These are phyloP conservation scores for Aphanocladium album DNA, from an alignment of 2,329 filamentous ascomycete species.

Conservation along the genomic window DNA sequence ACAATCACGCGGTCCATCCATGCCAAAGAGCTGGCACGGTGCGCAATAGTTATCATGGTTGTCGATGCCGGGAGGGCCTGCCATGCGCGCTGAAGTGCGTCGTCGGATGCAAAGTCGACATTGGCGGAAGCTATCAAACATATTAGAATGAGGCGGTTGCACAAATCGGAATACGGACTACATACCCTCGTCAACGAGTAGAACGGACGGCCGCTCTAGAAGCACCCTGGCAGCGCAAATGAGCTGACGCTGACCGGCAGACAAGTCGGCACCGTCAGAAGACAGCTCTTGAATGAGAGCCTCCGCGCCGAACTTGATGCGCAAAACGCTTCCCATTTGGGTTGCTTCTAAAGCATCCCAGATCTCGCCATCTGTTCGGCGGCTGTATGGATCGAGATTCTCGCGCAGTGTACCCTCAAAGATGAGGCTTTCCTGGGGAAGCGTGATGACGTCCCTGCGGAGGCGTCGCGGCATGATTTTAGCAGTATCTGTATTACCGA, in stretches of 20 bases:
- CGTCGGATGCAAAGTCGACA: constrained; percentile 7
- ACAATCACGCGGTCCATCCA: constrained; percentile 12
- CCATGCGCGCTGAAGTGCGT: constrained; percentile 12
- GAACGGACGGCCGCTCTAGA: not conserved
- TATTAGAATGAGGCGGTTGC: not conserved
- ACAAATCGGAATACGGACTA: not conserved
- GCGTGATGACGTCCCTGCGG: not conserved
- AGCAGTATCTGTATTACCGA: not conserved
- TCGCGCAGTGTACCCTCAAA: constrained; percentile 4
- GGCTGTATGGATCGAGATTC: constrained; percentile 3
- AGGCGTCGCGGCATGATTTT: constrained; percentile 3
- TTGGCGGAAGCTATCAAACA: constrained; percentile 4
- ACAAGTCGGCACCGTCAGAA: constrained; percentile 6
- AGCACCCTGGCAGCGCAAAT: constrained; percentile 5
- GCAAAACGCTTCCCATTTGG: not conserved
- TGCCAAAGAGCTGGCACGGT: constrained; percentile 8
- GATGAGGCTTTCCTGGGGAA: constrained; percentile 10
- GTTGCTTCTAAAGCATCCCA: constrained; percentile 2
- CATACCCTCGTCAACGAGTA: constrained; percentile 8
- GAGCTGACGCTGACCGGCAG: constrained; percentile 11
- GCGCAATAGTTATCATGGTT: constrained; percentile 6
- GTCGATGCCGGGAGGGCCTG: not conserved
- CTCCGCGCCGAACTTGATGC: not conserved
- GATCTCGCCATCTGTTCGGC: not conserved
- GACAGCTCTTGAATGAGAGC: not conserved